Evolutionary conservation across 1,139 yeast species (phyloP), one percentile per base, ranked within the genome.

Genomic region (Meyerozyma smithsonii): DNA sequence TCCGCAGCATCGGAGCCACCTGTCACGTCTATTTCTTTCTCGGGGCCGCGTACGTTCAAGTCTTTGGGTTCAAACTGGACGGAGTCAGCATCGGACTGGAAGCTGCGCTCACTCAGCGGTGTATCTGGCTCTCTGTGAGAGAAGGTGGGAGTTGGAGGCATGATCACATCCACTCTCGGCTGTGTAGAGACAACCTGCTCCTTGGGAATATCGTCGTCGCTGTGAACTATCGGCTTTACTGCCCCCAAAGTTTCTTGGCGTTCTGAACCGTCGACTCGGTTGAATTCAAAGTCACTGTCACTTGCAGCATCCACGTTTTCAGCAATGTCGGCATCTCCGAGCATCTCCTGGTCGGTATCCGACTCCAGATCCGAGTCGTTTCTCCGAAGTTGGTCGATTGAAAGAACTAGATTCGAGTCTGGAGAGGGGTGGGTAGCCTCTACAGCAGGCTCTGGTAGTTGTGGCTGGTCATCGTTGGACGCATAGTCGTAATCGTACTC

Each of bases 61-160:
- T 46, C 47, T 1, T 48, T 48, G 2, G 70, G 70, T 44, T 68
- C 74, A 34, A 54, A 37, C 41, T 67, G 72, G 21, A 64, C 62
- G 6, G 69, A 63, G 46, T 67, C 72, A 2, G 59, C 58, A 41
- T 66, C 72, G 0, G 71, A 64, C 33, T 51, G 56, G 42, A 54
- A 66, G 42, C 71, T 66, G 38, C 46, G 48, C 12, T 66, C 71
- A 1, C 67, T 62, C 19, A 44, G 42, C 3, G 70, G 69, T 7
- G 72, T 61, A 12, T 58, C 67, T 5, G 60, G 51, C 5, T 42
- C 37, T n/a, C 38, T 17, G 11, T 30, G 34, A 32, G 39, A 46
- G 36, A 46, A 55, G 2, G 52, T 54, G 1, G 72, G 69, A 1
- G 69, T 62, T 5, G 71, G 71, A 1, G 69, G 69, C 8, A 46